Conservation (phyloP, 140 eudicot genomes). For the Senecio squalidus region DNA sequence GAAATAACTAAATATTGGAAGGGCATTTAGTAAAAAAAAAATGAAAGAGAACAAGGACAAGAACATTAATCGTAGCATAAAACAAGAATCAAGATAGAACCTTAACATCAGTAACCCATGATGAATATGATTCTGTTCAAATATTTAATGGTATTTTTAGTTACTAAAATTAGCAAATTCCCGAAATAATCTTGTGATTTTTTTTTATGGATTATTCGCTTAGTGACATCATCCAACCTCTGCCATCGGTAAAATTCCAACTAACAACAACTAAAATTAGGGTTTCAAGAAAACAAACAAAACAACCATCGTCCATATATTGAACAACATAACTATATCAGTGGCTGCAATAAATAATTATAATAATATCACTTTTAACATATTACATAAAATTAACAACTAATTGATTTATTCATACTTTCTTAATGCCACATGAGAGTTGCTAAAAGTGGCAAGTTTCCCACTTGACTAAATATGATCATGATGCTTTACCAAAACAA, state of each 20-base stretch:
- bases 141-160: background rate
- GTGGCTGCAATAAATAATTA: background rate
- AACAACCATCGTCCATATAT: constrained; percentile 1
- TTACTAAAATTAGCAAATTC: constrained; percentile 12
- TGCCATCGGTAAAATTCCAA: constrained; percentile 11
- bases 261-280: constrained; percentile 13
- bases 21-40: background rate
- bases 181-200: background rate
- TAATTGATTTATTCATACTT: background rate
- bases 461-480: constrained; percentile 8
- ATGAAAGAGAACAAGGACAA: background rate
- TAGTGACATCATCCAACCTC: constrained; percentile 11
- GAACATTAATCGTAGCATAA: background rate
- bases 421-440: background rate
- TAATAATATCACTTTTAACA: constrained; percentile 6
- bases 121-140: background rate
- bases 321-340: background rate
- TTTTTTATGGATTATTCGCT: background rate
- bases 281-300: constrained; percentile 12
- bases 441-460: constrained; percentile 8
- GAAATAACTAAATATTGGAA: background rate
- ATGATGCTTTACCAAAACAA: constrained; percentile 1
- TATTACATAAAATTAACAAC: constrained; percentile 4
- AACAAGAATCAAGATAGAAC: background rate
- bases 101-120: background rate